Conservation (phyloP, 2,329 filamentous ascomycete genomes). For the Hypomyces rosellus region DNA sequence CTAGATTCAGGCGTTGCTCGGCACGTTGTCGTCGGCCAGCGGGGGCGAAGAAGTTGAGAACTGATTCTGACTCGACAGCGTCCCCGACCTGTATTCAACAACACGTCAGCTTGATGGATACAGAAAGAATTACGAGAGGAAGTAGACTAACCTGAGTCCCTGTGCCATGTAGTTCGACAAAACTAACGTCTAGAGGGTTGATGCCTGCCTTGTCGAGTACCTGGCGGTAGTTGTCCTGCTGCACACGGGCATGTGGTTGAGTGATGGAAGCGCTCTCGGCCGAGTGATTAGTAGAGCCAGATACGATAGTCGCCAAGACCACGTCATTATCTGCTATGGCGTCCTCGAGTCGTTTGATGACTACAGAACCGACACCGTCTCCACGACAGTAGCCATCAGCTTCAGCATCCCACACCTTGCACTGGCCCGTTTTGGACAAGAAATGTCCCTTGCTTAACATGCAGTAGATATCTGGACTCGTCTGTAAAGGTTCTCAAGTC, state of each 20-base stretch:
- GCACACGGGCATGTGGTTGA: slow-evolving; percentile 58
- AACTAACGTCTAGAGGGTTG: slow-evolving; percentile 71
- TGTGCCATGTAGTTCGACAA: slow-evolving; percentile 89
- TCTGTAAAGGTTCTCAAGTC: too few relatives aligned
- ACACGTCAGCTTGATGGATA: too few relatives aligned
- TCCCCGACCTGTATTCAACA: slow-evolving; percentile 49
- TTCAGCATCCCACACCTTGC: slow-evolving; percentile 53
- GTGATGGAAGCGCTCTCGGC: slow-evolving; percentile 66
- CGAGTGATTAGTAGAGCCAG: slow-evolving; percentile 63
- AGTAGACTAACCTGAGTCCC: slow-evolving; percentile 62
- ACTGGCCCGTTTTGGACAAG: slow-evolving; percentile 40
- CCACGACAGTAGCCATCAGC: slow-evolving; percentile 54
- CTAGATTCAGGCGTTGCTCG: slow-evolving; percentile 52
- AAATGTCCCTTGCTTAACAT: slow-evolving; percentile 57
- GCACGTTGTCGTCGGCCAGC: slow-evolving; percentile 34
- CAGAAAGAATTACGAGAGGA: too few relatives aligned
- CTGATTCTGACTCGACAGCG: slow-evolving; percentile 73
- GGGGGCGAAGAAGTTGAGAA: slow-evolving; percentile 53
- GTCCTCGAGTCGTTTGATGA: slow-evolving; percentile 46
- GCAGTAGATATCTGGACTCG: too few relatives aligned
- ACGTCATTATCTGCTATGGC: slow-evolving; percentile 53
- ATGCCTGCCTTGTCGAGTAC: slow-evolving; percentile 67
- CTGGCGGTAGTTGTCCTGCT: slow-evolving; percentile 54
- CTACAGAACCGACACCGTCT: slow-evolving; percentile 41
- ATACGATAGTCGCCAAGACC: slow-evolving; percentile 57